Percentiles rank a stretch among this genome's conserved stretches.
phyloP scores from a whole-genome alignment of 169 alveolate species.

The Amoebophrya sp. region DNA sequence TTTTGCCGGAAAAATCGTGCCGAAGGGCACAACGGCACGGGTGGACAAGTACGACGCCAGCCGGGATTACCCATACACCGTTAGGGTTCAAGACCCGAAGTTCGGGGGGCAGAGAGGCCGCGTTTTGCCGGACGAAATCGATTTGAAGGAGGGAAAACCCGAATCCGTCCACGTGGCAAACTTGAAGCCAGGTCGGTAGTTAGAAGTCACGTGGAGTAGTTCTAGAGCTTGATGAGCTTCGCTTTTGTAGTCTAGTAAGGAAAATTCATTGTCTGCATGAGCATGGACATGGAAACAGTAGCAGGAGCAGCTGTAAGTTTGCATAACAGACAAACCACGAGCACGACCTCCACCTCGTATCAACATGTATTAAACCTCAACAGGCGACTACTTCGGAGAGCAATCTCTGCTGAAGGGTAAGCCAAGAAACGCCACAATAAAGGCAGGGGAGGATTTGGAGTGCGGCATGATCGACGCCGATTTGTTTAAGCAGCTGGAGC shows the following conservation, averaged over 20 bases:
- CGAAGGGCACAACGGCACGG: background rate
- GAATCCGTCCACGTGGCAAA: background rate
- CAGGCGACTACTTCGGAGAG: background rate
- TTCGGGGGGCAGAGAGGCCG: background rate
- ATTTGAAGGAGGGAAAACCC: background rate
- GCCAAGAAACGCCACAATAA: background rate
- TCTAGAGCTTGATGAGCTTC: too few relatives aligned
- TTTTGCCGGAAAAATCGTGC: background rate
- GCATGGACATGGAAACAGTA: too few relatives aligned
- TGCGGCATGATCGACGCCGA: background rate
- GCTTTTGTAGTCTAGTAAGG: too few relatives aligned
- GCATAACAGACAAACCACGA: too few relatives aligned
- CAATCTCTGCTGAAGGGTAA: background rate
- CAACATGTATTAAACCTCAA: too few relatives aligned
- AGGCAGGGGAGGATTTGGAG: background rate
- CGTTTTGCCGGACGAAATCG: background rate
- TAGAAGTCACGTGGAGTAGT: background rate
- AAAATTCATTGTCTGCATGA: too few relatives aligned
- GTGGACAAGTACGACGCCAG: background rate
- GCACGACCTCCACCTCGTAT: too few relatives aligned
- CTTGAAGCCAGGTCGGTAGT: background rate
- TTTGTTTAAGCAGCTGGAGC: background rate
- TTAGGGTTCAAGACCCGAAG: background rate
- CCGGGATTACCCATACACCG: background rate
- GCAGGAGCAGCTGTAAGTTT: too few relatives aligned